These are phyloP conservation scores for Trichothecium roseum DNA, from an alignment of 2,329 filamentous ascomycete genomes.

Conservation along the genomic window DNA sequence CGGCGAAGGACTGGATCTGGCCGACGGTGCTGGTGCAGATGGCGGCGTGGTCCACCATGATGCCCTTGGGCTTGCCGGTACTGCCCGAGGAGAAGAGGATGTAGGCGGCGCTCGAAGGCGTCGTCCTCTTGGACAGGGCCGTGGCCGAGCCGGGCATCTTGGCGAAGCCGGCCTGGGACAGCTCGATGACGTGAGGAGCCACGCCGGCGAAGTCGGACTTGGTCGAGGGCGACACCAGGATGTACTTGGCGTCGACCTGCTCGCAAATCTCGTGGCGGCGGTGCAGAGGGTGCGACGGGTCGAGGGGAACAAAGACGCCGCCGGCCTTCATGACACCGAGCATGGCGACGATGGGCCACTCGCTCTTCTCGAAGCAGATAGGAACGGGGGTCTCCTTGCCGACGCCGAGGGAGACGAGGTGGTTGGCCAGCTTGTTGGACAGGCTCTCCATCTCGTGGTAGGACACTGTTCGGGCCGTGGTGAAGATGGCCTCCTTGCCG, in stretches of 20 bases:
- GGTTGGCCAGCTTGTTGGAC: neutral
- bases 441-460: conserved; percentile 2
- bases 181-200: neutral
- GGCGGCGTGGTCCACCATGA: conserved; percentile 9
- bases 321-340: conserved; percentile 5
- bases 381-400: conserved; percentile 1
- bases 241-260: neutral
- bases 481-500: conserved; percentile 1
- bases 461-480: neutral
- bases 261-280: conserved; percentile 22
- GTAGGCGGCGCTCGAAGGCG: conserved; percentile 6
- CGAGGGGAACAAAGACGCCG: conserved; percentile 13
- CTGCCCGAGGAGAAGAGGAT: conserved; percentile 11
- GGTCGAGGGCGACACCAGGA: neutral
- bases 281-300: conserved; percentile 33
- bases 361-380: conserved; percentile 5
- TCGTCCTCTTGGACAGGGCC: too few species aligned
- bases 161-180: neutral
- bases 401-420: neutral
- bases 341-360: conserved; percentile 2
- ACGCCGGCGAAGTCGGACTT: neutral
- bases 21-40: conserved; percentile 1
- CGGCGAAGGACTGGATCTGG: neutral
- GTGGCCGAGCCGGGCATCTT: neutral
- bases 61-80: conserved; percentile 12